Percentiles rank a stretch among this genome's conserved stretches.
phyloP scores from a whole-genome alignment of 140 eudicot genomes.

The Anethum foeniculum region DNA sequence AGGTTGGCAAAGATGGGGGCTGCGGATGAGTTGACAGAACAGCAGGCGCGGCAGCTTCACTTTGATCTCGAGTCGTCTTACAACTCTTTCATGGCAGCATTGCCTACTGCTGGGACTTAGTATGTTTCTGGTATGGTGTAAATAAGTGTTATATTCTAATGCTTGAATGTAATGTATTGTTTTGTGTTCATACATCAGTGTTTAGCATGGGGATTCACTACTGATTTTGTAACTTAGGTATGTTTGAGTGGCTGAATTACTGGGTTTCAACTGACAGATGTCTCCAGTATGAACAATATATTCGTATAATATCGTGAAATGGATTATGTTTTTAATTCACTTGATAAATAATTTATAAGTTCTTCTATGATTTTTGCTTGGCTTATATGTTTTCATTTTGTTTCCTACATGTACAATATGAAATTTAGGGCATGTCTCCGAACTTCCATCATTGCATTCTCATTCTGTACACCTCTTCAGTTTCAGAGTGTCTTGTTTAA shows the following conservation, averaged over 20 bases:
- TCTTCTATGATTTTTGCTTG: not conserved
- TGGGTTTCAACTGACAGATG: not conserved
- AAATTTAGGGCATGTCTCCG: not conserved
- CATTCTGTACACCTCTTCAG: not conserved
- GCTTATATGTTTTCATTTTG: not conserved
- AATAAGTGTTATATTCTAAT: not conserved
- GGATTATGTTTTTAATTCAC: not conserved
- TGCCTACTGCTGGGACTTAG: conserved; percentile 63
- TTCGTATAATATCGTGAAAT: not conserved
- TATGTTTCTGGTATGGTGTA: conserved; percentile 11
- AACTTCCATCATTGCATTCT: not conserved
- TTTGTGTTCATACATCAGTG: not conserved
- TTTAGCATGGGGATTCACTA: not conserved
- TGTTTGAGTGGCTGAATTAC: conserved; percentile 11
- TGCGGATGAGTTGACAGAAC: conserved; percentile 78
- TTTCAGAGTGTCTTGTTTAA: not conserved
- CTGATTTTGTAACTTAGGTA: not conserved
- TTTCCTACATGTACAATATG: not conserved
- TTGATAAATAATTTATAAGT: not conserved
- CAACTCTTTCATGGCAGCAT: conserved; percentile 88
- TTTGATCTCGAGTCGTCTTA: conserved; percentile 90
- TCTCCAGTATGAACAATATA: not conserved
- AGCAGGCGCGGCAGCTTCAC: conserved; percentile 78
- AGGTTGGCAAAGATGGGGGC: conserved; percentile 85
- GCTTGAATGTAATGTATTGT: not conserved